phyloP scores from a whole-genome alignment of 108 stramenopile genomes.

The Nannochloropsis salina region DNA sequence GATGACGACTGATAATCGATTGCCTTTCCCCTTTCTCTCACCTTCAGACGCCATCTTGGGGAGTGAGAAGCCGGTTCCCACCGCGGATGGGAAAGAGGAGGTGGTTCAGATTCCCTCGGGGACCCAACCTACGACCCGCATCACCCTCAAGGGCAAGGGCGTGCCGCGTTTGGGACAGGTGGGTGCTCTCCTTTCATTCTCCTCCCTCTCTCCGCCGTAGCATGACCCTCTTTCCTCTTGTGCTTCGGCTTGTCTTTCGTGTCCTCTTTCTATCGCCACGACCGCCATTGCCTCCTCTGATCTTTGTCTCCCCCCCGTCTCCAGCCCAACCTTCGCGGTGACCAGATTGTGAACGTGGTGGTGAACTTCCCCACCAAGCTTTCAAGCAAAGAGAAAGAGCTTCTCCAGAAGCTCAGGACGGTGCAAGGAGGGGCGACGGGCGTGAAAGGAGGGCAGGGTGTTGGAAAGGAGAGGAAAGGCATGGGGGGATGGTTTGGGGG shows the following conservation, averaged over 20 bases:
- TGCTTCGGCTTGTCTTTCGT: too few species aligned
- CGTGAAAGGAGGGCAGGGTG: not conserved
- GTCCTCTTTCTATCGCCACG: too few species aligned
- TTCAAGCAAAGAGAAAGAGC: not conserved
- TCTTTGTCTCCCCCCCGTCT: not conserved
- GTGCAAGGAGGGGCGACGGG: not conserved
- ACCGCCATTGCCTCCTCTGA: not conserved
- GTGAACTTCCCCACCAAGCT: constrained; percentile 10
- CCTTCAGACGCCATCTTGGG: constrained; percentile 91
- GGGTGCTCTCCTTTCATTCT: not conserved
- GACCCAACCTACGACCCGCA: constrained; percentile 72
- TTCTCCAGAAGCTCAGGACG: not conserved
- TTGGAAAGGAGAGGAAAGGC: not conserved
- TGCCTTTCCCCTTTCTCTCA: constrained; percentile 53
- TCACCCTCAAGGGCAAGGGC: constrained; percentile 9
- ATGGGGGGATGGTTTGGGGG: not conserved
- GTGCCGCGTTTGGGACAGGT: not conserved
- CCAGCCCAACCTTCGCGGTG: not conserved
- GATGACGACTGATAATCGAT: not conserved
- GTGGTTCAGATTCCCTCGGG: constrained; percentile 86
- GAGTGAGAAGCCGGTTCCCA: constrained; percentile 64
- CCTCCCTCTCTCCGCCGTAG: not conserved
- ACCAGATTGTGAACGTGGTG: constrained; percentile 7
- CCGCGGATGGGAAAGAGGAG: constrained; percentile 88
- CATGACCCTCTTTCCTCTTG: not conserved